Evolutionary conservation across 2,329 filamentous ascomycete genomes (phyloP), one percentile per base, ranked within the genome.

Genomic region (Xylaria polymorpha): DNA sequence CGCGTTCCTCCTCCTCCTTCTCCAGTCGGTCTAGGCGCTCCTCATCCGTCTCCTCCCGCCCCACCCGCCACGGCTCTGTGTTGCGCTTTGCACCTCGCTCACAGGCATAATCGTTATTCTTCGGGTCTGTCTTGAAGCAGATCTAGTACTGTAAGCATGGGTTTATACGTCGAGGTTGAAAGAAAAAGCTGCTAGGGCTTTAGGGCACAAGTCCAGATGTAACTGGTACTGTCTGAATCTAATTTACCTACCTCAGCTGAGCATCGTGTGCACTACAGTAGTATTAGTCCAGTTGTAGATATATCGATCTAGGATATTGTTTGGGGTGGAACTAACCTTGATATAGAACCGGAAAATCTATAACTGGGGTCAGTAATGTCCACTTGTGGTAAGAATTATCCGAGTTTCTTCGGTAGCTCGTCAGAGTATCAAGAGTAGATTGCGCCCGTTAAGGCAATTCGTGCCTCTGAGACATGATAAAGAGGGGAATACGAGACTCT

Each of bases 1-100:
- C 94, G 72, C 90, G 87, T 80, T 97, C 94, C 67, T 91, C 88
- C 72, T 90, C 83, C 72, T 88, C 85, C 62, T 97, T 93, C 82
- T 98, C 94, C 5, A 98, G 81, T 32, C 96, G 85, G 79, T 98
- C 94, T 7, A 98, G 84, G 50, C 92, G 86, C 83, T 97, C 89
- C 79, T 98, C 94, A 73, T 97, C 92, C 1, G 93, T 95, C 83
- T 98, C 95, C 29, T 88, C 86, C 60, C 79, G 79, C 9, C 83
- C 82, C 66, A 88, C 83, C 32, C 94, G 85, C 96, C 96, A 99
- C 0, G 92, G 92, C 80, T 99, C 96, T 72, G 96, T 96, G 80
- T 97, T 98, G 53, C 96, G 87, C 81, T 95, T 94, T 5, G 95
- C 96, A 18, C 96, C 95, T 59, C 87, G 86, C 80, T 97, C 87